Evolutionary conservation across 768 basidiomycete species (phyloP), one percentile per base, ranked within the genome.

Genomic region (Dacryopinax spathularia): DNA sequence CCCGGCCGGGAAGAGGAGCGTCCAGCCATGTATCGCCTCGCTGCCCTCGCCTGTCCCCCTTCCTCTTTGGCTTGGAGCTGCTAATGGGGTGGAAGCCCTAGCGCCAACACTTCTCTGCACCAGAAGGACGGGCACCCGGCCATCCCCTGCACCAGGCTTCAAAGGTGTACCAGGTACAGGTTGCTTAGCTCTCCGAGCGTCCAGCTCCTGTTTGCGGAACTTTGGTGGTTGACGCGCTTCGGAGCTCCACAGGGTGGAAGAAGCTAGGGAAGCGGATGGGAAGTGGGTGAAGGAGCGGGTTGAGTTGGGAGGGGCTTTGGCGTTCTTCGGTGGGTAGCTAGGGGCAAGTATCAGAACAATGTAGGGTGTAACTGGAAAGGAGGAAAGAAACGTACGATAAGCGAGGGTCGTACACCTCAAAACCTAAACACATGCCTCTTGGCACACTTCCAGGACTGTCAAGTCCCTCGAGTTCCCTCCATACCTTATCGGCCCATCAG

Each of bases 241-340:
- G 1, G 35, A 22, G 36, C 88, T 82, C 93, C 93, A 95, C 12
- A 96, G 79, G 15, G 82, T 79, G 67, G 84, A 85, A 36, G 76
- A 77, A 7, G 91, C 87, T 0, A 88, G 78, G 1, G 74, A 70
- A 0, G 80, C 70, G 0, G 81, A 82, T 0, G 89, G 90, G 41
- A 82, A 77, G 5, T 79, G 78, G 9, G 75, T 70, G 2, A 74
- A 73, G 0, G 76, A 68, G 1, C 66, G 15, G 0, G 33, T 36
- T 15, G 63, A 34, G 35, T 70, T 69, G 1, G 75, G 66, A 60
- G 74, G 67, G 25, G 65, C 60, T 59, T 70, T 84, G 1, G 84
- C 80, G 68, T 89, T 88, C 72, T 85, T 83, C 0, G 91, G 92
- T 60, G 92, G 91, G 70, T 91, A 94, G 67, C 92, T 94, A 61